Evolutionary conservation across 225 moss, liverwort and hornwort species (phyloP), one percentile per base, ranked within the genome.

Genomic region (Rhytidiadelphus loreus): DNA sequence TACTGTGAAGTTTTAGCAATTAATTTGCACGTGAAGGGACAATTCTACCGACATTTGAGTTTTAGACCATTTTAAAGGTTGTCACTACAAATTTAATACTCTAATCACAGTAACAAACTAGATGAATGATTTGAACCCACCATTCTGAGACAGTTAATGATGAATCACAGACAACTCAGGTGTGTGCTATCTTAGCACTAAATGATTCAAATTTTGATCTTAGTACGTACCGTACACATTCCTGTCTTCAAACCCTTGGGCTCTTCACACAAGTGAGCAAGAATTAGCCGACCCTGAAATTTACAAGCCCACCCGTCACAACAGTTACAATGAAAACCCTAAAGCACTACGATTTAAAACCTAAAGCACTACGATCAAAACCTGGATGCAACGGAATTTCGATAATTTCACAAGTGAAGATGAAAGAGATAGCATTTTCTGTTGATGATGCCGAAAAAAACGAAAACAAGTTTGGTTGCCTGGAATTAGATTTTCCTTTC

Each of bases 171-270:
- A 73, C 56, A 86, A 83, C 57, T 74, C 29, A 61, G 37, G 85
- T 9, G 18, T 25, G 39, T 32, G 21, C 46, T 11, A 29, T n/a
- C 30, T 41, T 23, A 39, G 84, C 26, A 71, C 58, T 64, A 86
- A 56, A 71, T 30, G 23, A 41, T 70, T 78, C 15, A 44, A 28
- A 71, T 82, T 74, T 63, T 44, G 26, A 77, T 52, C 55, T 46
- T 17, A 43, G 16, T 84, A 90, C 95, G 37, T 95, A 97, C 97
- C 94, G 88, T 95, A 90, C 93, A 99, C 97, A 99, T 99, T 86
- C 98, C 97, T 82, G 97, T 97, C 94, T 99, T 99, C 90, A 99
- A 88, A 60, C 98, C 98, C 90, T 99, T 99, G 26, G 91, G 97
- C 80, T 99, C 96, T 77, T 97, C 96, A 92, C 97, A 97, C 88